Evolutionary conservation across 2,329 filamentous ascomycete genomes (phyloP).

Genomic region (Cercospora sp.): DNA sequence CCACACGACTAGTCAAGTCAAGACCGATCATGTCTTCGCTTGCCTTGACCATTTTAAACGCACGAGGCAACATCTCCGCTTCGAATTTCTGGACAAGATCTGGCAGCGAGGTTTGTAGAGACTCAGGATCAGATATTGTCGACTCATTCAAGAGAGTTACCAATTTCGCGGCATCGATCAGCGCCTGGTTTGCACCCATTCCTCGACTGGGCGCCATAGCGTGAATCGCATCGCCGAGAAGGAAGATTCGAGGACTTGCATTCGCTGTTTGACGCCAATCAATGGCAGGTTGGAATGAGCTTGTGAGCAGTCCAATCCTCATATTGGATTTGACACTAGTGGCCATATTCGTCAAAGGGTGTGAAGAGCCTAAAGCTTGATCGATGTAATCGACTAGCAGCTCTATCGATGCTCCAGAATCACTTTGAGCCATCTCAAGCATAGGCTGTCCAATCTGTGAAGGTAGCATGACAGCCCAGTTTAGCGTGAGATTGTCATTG

Average conservation of each 20-base stretch:
- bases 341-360: background rate
- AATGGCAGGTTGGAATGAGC: background rate
- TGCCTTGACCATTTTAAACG: background rate
- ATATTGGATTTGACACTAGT: background rate
- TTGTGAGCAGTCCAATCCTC: background rate
- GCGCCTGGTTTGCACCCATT: background rate
- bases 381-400: background rate
- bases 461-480: background rate
- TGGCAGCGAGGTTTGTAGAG: background rate
- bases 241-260: background rate
- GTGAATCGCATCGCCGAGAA: background rate
- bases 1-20: background rate
- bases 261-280: background rate
- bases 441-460: background rate
- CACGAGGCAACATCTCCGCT: background rate
- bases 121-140: background rate
- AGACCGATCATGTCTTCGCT: background rate
- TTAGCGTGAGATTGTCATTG: background rate
- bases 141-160: background rate
- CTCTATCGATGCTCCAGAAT: background rate
- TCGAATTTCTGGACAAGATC: background rate
- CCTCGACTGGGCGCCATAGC: background rate
- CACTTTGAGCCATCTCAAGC: background rate
- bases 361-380: background rate
- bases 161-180: background rate